Conservation (phyloP, 1,284 basidiomycete genomes). For the Microbotryomycetes sp. region DNA sequence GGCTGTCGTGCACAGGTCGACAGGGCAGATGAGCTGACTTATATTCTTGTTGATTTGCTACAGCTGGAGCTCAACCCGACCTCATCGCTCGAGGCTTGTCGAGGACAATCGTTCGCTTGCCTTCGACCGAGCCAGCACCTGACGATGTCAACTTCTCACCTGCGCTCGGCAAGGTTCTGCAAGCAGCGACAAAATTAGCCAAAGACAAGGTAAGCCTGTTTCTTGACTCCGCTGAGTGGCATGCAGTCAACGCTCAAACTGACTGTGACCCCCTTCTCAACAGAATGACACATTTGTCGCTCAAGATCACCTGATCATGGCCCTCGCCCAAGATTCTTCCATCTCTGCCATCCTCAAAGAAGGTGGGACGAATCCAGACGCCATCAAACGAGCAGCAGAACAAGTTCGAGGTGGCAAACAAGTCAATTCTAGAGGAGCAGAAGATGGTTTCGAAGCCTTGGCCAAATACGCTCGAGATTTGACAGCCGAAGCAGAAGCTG, state of each 20-base stretch:
- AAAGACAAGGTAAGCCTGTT: slow-evolving; percentile 59
- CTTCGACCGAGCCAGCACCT: slow-evolving; percentile 76
- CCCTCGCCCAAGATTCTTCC: slow-evolving; percentile 64
- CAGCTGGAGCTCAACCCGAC: slow-evolving; percentile 36
- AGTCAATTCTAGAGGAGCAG: slow-evolving; percentile 72
- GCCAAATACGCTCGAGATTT: slow-evolving; percentile 44
- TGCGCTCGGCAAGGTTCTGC: slow-evolving; percentile 60
- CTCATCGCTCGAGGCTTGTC: slow-evolving; percentile 35
- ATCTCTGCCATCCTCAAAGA: slow-evolving; percentile 67
- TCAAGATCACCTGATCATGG: slow-evolving; percentile 73
- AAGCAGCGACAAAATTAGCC: slow-evolving; percentile 70
- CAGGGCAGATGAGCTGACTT: slow-evolving; percentile 24
- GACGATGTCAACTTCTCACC: slow-evolving; percentile 65
- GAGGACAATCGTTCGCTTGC: slow-evolving; percentile 48
- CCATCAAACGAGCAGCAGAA: slow-evolving; percentile 71
- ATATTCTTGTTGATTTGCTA: slow-evolving; percentile 16
- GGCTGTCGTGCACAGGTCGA: slow-evolving; percentile 18
- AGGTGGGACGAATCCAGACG: slow-evolving; percentile 60
- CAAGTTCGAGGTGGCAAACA: slow-evolving; percentile 72
- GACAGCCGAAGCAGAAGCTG: slow-evolving; percentile 45
- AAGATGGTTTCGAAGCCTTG: slow-evolving; percentile 79
- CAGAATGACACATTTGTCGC: slow-evolving; percentile 86
- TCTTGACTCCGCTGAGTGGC: background rate
- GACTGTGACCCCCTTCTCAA: background rate
- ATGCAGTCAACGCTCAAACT: background rate